A percentile compares a stretch with the other conserved stretches of the same genome.
Conservation (phyloP, 306 rosid species). For the Medicago ruthenica region DNA sequence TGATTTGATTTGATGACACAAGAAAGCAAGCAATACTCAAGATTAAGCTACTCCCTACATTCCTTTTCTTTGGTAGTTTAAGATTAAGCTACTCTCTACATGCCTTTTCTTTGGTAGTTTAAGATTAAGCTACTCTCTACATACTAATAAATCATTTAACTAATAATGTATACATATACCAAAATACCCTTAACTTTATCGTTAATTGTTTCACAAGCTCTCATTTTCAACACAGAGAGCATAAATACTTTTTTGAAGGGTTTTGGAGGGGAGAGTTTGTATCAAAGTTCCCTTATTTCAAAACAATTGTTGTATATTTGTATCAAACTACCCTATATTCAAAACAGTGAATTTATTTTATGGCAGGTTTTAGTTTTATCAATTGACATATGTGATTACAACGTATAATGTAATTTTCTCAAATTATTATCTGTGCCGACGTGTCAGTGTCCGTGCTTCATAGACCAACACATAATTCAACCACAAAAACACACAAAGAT, state of each 20-base stretch:
- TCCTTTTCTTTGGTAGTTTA: not conserved
- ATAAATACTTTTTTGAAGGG: not conserved
- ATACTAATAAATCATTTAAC: not conserved
- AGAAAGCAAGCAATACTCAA: not conserved
- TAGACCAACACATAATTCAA: constrained; percentile 4
- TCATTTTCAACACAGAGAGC: not conserved
- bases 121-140: not conserved
- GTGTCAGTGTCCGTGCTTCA: too few relatives aligned
- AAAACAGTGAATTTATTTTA: too few relatives aligned
- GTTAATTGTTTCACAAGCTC: not conserved
- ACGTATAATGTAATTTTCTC: too few relatives aligned
- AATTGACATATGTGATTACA: too few relatives aligned
- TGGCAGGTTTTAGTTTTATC: too few relatives aligned
- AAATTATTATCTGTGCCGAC: too few relatives aligned
- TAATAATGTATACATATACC: not conserved
- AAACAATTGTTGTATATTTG: too few relatives aligned
- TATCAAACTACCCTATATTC: too few relatives aligned
- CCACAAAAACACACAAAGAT: constrained; percentile 33
- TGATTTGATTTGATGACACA: not conserved
- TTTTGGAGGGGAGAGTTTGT: too few relatives aligned
- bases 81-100: not conserved
- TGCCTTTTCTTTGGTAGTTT: not conserved
- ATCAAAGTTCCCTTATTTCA: too few relatives aligned
- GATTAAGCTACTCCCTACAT: not conserved
- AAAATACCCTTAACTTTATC: not conserved